Evolutionary conservation across 2,329 filamentous ascomycete genomes (phyloP).

Genomic region (Pestalotiopsis sp.): DNA sequence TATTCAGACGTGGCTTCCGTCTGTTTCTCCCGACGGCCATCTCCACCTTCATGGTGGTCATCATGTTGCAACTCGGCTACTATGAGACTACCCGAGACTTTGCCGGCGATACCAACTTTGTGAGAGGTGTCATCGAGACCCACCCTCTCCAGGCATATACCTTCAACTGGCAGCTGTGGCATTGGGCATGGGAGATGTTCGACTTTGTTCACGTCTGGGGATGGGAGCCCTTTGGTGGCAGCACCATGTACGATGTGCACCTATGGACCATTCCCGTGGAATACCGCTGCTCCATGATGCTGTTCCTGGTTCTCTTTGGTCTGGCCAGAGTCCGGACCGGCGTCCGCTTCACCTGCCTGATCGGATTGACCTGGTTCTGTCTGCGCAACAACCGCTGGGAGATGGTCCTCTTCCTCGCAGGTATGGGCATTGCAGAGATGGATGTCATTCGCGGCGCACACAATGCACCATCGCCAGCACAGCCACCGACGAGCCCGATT

Average conservation of each 20-base stretch:
- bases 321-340: conserved; percentile 46
- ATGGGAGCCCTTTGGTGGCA: conserved; percentile 50
- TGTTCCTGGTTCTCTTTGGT: conserved; percentile 56
- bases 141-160: conserved; percentile 43
- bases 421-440: conserved; percentile 56
- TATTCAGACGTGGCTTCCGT: conserved; percentile 53
- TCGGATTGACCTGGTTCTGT: conserved; percentile 42
- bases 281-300: conserved; percentile 58
- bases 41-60: conserved; percentile 50
- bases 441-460: conserved; percentile 52
- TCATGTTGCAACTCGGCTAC: conserved; percentile 44
- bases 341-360: conserved; percentile 45
- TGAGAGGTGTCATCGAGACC: conserved; percentile 51
- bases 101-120: conserved; percentile 40
- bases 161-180: conserved; percentile 39
- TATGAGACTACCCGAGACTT: conserved; percentile 53
- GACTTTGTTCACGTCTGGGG: conserved; percentile 52
- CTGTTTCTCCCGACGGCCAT: conserved; percentile 53
- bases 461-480: conserved; percentile 21
- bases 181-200: conserved; percentile 52
- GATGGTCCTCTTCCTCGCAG: conserved; percentile 55
- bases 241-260: conserved; percentile 57
- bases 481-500: conserved; percentile 20
- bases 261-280: conserved; percentile 66
- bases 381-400: conserved; percentile 55